Evolutionary conservation across 2,329 filamentous ascomycete genomes (phyloP).

Genomic region (Penicillium sp.): DNA sequence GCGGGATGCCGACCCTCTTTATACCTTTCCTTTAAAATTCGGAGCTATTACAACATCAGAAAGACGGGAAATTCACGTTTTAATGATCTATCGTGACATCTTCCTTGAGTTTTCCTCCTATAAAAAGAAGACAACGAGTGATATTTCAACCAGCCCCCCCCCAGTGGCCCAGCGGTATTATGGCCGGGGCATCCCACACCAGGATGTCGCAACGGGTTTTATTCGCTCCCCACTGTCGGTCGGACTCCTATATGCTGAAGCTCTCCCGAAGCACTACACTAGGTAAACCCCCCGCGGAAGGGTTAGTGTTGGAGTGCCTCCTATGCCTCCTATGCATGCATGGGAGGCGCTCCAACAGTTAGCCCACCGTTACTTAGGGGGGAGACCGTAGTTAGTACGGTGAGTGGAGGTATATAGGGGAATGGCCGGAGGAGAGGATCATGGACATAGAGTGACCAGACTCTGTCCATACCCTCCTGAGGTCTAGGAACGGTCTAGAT

Average conservation of each 20-base stretch:
- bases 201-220: neutral
- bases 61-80: neutral
- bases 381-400: neutral
- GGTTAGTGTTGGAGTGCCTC: too few species aligned
- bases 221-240: neutral
- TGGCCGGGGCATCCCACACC: neutral
- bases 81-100: neutral
- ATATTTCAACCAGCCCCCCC: neutral
- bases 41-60: accelerated
- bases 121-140: neutral
- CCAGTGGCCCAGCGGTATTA: neutral
- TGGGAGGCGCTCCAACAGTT: too few species aligned
- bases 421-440: neutral
- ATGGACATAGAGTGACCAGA: neutral
- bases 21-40: neutral
- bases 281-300: neutral
- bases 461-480: neutral
- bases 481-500: neutral
- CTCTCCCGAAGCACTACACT: neutral
- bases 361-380: neutral
- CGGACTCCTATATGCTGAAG: neutral
- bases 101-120: neutral
- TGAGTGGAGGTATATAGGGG: neutral
- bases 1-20: accelerated
- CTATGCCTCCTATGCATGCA: too few species aligned